Conservation (phyloP, 805 yeast genomes). For the Martiniozyma abietophila region DNA sequence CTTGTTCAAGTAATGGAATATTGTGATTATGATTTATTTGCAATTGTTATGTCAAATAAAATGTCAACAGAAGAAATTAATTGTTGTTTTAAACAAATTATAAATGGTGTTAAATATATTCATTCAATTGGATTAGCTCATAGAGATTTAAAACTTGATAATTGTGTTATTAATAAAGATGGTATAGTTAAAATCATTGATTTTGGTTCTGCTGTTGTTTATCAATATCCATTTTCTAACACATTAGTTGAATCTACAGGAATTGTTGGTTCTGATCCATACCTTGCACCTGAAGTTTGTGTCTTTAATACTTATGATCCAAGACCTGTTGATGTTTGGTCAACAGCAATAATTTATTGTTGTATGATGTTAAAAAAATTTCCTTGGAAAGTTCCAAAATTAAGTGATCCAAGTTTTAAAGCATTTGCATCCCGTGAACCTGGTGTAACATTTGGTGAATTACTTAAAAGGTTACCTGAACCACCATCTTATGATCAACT, state of each 20-base stretch:
- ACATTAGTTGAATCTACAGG: slow-evolving; percentile 71
- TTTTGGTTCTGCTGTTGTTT: slow-evolving; percentile 90
- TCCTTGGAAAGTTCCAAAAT: slow-evolving; percentile 90
- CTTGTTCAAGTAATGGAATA: slow-evolving; percentile 91
- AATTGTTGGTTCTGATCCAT: slow-evolving; percentile 83
- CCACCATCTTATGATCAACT: slow-evolving; percentile 29
- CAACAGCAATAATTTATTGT: slow-evolving; percentile 81
- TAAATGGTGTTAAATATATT: slow-evolving; percentile 71
- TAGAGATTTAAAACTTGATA: slow-evolving; percentile 84
- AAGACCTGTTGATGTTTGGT: slow-evolving; percentile 91
- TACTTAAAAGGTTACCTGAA: slow-evolving; percentile 46
- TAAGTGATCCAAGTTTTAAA: slow-evolving; percentile 74
- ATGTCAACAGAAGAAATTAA: slow-evolving; percentile 73
- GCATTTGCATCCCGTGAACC: slow-evolving; percentile 68
- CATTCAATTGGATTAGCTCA: slow-evolving; percentile 85
- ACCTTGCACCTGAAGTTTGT: slow-evolving; percentile 86
- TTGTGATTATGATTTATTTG: slow-evolving; percentile 87
- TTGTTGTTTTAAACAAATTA: slow-evolving; percentile 83
- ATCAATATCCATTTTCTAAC: slow-evolving; percentile 74
- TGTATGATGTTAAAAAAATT: slow-evolving; percentile 88
- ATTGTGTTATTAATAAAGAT: slow-evolving; percentile 73
- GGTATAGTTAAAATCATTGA: slow-evolving; percentile 89
- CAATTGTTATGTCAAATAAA: slow-evolving; percentile 87
- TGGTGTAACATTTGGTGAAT: slow-evolving; percentile 56
- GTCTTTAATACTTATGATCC: slow-evolving; percentile 81